phyloP scores from a whole-genome alignment of 257 asterid species.

The Anisodus acutangulus region DNA sequence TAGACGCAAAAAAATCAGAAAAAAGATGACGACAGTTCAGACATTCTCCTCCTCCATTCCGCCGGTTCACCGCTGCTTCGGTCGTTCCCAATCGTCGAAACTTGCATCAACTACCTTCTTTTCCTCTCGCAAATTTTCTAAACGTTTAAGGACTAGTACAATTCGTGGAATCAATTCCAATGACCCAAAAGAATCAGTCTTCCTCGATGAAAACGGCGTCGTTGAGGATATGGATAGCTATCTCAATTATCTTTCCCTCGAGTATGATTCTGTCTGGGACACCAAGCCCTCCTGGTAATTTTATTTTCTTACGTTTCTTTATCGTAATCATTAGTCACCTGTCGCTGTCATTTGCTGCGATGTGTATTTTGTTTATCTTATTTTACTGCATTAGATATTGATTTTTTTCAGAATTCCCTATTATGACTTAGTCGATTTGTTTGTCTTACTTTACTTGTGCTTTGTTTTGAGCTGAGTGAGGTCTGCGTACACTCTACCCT shows the following conservation, averaged over 20 bases:
- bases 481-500: too few species aligned
- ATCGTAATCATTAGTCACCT: too few species aligned
- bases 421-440: too few species aligned
- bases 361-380: too few species aligned
- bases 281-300: slow-evolving; percentile 86
- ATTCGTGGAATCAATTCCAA: slow-evolving; percentile 37
- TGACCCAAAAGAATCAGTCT: slow-evolving; percentile 47
- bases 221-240: slow-evolving; percentile 92
- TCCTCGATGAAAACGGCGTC: slow-evolving; percentile 77
- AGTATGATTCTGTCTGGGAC: slow-evolving; percentile 95
- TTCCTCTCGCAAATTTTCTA: background rate
- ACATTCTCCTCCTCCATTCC: background rate
- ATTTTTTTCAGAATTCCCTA: too few species aligned
- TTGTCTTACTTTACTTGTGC: too few species aligned
- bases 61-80: background rate
- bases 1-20: too few species aligned
- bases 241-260: slow-evolving; percentile 43
- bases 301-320: background rate
- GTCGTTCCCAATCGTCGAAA: background rate
- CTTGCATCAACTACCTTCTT: background rate
- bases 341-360: too few species aligned
- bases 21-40: too few species aligned
- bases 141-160: slow-evolving; percentile 14
- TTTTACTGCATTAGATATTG: too few species aligned
- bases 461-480: too few species aligned